phyloP scores from a whole-genome alignment of 331 rosid species.

The Rosa hybrid region DNA sequence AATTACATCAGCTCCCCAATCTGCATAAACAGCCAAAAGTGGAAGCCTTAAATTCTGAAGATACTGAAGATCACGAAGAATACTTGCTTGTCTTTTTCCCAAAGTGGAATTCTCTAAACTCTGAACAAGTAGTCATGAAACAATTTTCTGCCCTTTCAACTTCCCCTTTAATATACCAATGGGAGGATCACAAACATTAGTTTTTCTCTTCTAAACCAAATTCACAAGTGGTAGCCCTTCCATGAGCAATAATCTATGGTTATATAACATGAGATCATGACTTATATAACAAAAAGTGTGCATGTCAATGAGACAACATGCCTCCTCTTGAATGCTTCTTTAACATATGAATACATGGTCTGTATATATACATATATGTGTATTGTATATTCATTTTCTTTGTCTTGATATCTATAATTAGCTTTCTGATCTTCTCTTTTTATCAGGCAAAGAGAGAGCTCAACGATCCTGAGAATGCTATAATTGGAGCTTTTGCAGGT shows the following conservation, averaged over 20 bases:
- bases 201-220: not conserved
- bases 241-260: not conserved
- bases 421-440: constrained; percentile 5
- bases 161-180: not conserved
- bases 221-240: not conserved
- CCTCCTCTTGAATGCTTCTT: not conserved
- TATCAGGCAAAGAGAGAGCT: constrained; percentile 48
- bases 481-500: constrained; percentile 60
- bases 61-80: not conserved
- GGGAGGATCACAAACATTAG: not conserved
- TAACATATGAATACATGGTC: not conserved
- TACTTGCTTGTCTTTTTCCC: not conserved
- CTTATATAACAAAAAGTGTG: not conserved
- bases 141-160: not conserved
- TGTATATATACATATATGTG: too few relatives aligned
- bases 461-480: constrained; percentile 52
- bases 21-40: not conserved
- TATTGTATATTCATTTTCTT: not conserved
- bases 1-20: not conserved
- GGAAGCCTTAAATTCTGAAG: not conserved
- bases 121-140: not conserved
- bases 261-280: not conserved
- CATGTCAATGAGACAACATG: not conserved
- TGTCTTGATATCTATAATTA: not conserved
- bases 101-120: not conserved